A percentile compares a stretch with the other conserved stretches of the same genome.
phyloP scores from a whole-genome alignment of 1,139 yeast species.

The Candida glucosophila region DNA sequence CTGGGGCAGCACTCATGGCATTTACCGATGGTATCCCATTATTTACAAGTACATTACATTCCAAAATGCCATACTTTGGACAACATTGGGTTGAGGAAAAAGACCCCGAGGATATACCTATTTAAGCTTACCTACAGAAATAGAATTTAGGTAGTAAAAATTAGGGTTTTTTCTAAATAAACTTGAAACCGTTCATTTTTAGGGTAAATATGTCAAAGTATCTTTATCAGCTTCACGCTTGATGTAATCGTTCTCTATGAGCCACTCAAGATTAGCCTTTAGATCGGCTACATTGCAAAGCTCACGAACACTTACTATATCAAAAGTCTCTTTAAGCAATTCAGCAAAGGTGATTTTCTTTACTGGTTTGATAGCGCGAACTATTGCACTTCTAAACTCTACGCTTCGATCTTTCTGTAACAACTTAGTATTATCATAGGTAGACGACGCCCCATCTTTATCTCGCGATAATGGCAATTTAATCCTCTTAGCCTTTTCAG shows the following conservation, averaged over 20 bases:
- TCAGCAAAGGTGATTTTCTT: conserved; percentile 13
- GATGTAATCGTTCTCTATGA: conserved; percentile 26
- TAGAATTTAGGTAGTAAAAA: conserved; percentile 7
- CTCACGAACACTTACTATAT: conserved; percentile 14
- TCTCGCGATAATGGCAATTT: conserved; percentile 27
- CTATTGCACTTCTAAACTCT: conserved; percentile 22
- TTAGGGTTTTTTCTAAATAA: conserved; percentile 17
- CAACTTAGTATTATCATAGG: conserved; percentile 8
- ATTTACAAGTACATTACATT: conserved; percentile 72
- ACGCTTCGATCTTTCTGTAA: conserved; percentile 16
- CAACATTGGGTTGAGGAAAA: conserved; percentile 63
- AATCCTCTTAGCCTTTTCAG: conserved; percentile 20
- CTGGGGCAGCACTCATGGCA: conserved; percentile 60
- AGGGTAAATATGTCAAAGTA: conserved; percentile 25
- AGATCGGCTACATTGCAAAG: conserved; percentile 22
- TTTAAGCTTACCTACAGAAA: conserved; percentile 15
- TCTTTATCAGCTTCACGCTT: conserved; percentile 16
- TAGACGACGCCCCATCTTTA: conserved; percentile 8
- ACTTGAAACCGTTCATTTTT: conserved; percentile 11
- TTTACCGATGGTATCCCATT: conserved; percentile 92
- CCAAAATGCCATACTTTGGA: conserved; percentile 75
- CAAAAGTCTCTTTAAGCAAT: conserved; percentile 18
- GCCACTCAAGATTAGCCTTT: conserved; percentile 23
- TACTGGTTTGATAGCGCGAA: conserved; percentile 25
- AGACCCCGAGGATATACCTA: conserved; percentile 76